These are phyloP conservation scores for Escovopsis weberi DNA, from an alignment of 2,329 filamentous ascomycete genomes.

Conservation along the genomic window DNA sequence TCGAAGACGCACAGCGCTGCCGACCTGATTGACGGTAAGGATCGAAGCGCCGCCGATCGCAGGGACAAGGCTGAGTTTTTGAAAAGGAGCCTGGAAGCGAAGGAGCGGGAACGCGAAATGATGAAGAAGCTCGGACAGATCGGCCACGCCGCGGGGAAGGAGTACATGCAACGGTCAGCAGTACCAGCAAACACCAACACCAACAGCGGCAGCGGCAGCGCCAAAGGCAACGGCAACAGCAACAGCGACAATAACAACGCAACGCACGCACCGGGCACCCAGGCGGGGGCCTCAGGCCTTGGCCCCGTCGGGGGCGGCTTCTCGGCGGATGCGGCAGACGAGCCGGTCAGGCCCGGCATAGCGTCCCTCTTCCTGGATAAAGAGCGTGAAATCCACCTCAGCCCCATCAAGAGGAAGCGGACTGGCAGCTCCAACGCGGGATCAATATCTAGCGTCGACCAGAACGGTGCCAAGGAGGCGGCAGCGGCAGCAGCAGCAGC, in stretches of 20 bases:
- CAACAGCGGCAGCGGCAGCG: constrained; percentile 2
- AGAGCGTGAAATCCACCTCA: constrained; percentile 37
- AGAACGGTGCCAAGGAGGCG: constrained; percentile 2
- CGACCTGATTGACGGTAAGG: constrained; percentile 50
- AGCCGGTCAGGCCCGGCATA: constrained; percentile 26
- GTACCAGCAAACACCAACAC: constrained; percentile 10
- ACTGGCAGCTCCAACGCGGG: constrained; percentile 30
- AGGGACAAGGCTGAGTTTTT: constrained; percentile 51
- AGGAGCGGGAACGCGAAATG: constrained; percentile 60
- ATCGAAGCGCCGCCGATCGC: constrained; percentile 40
- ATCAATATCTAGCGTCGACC: constrained; percentile 10
- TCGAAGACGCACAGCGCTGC: constrained; percentile 38
- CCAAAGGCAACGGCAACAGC: constrained; percentile 2
- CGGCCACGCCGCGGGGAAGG: constrained; percentile 51
- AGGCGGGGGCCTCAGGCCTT: too few species aligned
- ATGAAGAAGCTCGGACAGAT: constrained; percentile 50
- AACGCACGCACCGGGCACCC: too few species aligned
- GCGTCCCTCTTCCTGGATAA: constrained; percentile 18
- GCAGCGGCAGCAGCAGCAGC: constrained; percentile 1
- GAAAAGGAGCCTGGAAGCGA: constrained; percentile 47
- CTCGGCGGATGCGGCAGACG: constrained; percentile 11
- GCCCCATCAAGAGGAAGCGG: constrained; percentile 48
- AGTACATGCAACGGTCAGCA: constrained; percentile 44
- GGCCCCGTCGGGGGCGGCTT: too few species aligned
- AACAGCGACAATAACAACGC: not conserved